Evolutionary conservation across 2,329 filamentous ascomycete genomes (phyloP).

Genomic region (Pseudogymnoascus sp.): DNA sequence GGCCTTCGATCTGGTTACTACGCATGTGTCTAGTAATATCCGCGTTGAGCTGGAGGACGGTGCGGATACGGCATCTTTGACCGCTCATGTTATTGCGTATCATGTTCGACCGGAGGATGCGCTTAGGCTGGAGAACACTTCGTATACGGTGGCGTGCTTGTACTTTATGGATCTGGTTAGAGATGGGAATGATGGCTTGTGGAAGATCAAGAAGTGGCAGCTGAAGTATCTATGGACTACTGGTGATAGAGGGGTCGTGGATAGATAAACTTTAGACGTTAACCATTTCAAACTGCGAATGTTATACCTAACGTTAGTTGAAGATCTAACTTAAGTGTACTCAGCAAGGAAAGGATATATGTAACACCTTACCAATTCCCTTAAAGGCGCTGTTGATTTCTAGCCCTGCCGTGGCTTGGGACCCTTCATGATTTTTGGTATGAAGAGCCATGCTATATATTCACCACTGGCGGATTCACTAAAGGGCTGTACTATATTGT

Average conservation of each 20-base stretch:
- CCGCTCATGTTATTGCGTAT: conserved; percentile 24
- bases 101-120: conserved; percentile 27
- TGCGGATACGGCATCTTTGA: conserved; percentile 24
- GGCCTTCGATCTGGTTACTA: conserved; percentile 25
- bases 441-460: background rate
- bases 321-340: background rate
- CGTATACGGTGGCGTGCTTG: conserved; percentile 23
- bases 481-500: background rate
- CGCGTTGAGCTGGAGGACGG: conserved; percentile 25
- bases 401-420: background rate
- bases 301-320: background rate
- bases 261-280: background rate
- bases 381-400: background rate
- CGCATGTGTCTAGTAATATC: conserved; percentile 28
- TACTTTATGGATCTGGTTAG: conserved; percentile 29
- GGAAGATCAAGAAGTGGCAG: conserved; percentile 30
- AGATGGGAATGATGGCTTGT: conserved; percentile 26
- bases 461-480: background rate
- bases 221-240: conserved; percentile 28
- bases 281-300: background rate
- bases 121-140: conserved; percentile 19
- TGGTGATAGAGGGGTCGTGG: conserved; percentile 21
- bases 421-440: background rate
- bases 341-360: background rate
- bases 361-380: background rate